phyloP scores from a whole-genome alignment of 768 basidiomycete genomes.

The Leucocoprinus birnbaumii region DNA sequence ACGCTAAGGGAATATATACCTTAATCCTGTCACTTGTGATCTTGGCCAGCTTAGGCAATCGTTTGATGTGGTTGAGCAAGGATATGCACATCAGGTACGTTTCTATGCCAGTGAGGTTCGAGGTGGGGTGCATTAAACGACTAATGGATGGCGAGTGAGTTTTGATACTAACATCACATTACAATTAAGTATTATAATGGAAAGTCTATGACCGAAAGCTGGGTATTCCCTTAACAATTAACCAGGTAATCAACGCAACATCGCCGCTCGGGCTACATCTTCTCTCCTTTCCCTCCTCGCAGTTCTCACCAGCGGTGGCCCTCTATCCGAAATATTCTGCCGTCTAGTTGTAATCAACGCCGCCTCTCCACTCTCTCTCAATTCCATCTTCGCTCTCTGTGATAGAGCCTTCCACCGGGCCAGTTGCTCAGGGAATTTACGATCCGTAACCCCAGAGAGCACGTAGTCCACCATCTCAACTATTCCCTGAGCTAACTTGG shows the following conservation, averaged over 20 bases:
- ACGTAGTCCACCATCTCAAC: constrained; percentile 37
- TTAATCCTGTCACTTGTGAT: background rate
- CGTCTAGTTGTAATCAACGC: constrained; percentile 9
- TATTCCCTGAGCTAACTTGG: constrained; percentile 47
- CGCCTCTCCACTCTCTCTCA: constrained; percentile 2
- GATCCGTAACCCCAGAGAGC: constrained; percentile 19
- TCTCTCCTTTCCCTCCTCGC: background rate
- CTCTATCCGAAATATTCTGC: background rate
- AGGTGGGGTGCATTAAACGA: too few species aligned
- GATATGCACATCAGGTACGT: too few species aligned
- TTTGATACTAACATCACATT: too few species aligned
- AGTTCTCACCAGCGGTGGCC: background rate
- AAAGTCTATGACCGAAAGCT: too few species aligned
- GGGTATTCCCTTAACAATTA: too few species aligned
- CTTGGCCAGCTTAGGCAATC: background rate
- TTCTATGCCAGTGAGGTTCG: too few species aligned
- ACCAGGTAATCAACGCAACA: too few species aligned
- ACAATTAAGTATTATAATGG: too few species aligned
- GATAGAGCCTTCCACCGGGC: constrained; percentile 26
- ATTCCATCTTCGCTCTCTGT: constrained; percentile 9
- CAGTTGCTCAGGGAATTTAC: constrained; percentile 20
- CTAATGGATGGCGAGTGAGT: too few species aligned
- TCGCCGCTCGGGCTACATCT: too few species aligned
- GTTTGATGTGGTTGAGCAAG: too few species aligned
- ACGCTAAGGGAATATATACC: background rate